Evolutionary conservation across 1,284 basidiomycete genomes (phyloP), one percentile per base, ranked within the genome.

Genomic region (Moesziomyces aphidis): DNA sequence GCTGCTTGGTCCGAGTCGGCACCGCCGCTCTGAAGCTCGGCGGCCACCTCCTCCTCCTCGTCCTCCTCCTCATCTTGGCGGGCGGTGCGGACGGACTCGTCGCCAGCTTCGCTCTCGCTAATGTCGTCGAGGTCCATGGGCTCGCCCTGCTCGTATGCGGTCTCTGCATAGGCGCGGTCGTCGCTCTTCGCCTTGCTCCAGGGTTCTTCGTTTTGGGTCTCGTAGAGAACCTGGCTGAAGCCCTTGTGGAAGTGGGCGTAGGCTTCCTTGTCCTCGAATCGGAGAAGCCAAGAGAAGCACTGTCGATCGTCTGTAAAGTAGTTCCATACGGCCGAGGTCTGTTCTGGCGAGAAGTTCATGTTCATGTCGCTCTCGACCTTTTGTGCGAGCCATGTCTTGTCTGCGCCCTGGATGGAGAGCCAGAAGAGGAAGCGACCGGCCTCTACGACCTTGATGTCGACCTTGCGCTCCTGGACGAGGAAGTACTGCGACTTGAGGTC

Each of bases 261-360:
- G 1, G 87, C 87, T 28, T 89, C 89, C 62, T 88, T 83, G 17
- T 87, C 86, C 6, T 84, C 78, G 83, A 97, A 95, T 68, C 90
- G 88, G 78, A 98, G 88, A 61, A 93, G 90, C 94, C 94, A 95
- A 61, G 94, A 94, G 81, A 89, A 90, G 79, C 90, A 88, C 23
- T 86, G 85, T 17, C 85, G 75, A 43, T 90, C 89, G 56, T 88
- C 87, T n/a, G 89, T 88, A 51, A 80, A 84, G 67, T 81, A 85
- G 71, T 93, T 94, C 93, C 93, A 95, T 31, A 95, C 95, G 72
- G 96, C 89, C 2, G 94, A 93, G 43, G 85, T 74, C 48, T 82
- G 76, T 23, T 83, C 81, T 3, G 64, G 67, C 1, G 77, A 71
- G 54, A 82, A 78, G 64, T 78, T 77, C 68, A 82, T 80, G 60